Conservation (phyloP, 108 stramenopile species). For the Pseudonitzschia multistriata region DNA sequence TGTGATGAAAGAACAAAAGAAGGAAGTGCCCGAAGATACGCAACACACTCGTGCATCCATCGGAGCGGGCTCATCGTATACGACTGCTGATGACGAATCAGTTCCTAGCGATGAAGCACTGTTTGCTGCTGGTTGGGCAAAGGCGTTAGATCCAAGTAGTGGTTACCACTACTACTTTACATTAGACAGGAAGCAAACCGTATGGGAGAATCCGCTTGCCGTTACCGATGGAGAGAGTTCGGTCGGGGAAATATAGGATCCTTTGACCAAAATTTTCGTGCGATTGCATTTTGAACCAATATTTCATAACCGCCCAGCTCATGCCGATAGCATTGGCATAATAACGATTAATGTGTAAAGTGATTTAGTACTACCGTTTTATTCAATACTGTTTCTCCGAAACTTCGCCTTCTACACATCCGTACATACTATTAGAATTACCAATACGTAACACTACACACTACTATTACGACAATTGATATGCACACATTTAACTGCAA, state of each 20-base stretch:
- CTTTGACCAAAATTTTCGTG: neutral
- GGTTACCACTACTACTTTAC: slow-evolving; percentile 86
- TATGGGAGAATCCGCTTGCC: slow-evolving; percentile 81
- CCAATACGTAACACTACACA: too few species aligned
- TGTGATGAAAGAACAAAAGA: neutral
- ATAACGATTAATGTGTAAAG: too few species aligned
- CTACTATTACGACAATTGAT: too few species aligned
- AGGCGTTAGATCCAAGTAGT: slow-evolving; percentile 82
- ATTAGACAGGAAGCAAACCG: slow-evolving; percentile 72
- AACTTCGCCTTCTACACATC: too few species aligned
- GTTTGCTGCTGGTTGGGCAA: slow-evolving; percentile 83
- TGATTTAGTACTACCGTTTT: too few species aligned
- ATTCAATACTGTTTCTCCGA: too few species aligned
- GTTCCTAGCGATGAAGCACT: slow-evolving; percentile 83
- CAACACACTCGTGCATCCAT: slow-evolving; percentile 6
- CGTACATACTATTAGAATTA: too few species aligned
- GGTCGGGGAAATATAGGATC: slow-evolving; percentile 3
- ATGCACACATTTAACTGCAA: too few species aligned
- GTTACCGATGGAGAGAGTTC: neutral
- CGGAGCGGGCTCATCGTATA: slow-evolving; percentile 31
- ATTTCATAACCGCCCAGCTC: neutral
- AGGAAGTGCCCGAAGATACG: slow-evolving; percentile 7
- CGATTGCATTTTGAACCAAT: neutral
- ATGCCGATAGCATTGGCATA: too few species aligned
- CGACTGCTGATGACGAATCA: slow-evolving; percentile 34